Percentiles rank a stretch among this genome's conserved stretches.
These are phyloP conservation scores for Plasmodium berghei DNA, from an alignment of 169 alveolate species.

Conservation along the genomic window DNA sequence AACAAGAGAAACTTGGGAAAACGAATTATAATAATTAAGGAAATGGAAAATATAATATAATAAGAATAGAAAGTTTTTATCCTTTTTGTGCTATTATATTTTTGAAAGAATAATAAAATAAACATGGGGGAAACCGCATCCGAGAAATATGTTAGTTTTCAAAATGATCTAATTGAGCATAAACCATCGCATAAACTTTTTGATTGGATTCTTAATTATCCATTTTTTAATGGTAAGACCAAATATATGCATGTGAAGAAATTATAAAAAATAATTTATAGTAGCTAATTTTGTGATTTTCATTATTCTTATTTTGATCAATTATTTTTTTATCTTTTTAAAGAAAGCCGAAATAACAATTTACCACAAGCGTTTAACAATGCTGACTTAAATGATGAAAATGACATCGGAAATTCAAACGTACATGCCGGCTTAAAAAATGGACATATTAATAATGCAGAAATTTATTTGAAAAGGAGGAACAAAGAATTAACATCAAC, in stretches of 20 bases:
- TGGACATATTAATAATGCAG: background rate
- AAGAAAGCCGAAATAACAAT: conserved; percentile 40
- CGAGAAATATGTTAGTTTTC: conserved; percentile 51
- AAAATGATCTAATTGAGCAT: conserved; percentile 14
- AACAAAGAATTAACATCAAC: conserved; percentile 15
- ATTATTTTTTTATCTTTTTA: background rate
- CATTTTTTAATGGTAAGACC: conserved; percentile 70
- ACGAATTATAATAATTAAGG: background rate
- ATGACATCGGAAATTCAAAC: background rate
- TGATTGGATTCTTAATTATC: conserved; percentile 72
- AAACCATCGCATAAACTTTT: conserved; percentile 33
- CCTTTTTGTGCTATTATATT: no score
- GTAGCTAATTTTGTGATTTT: background rate
- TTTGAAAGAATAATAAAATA: background rate
- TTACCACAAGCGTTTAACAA: conserved; percentile 30
- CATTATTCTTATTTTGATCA: conserved; percentile 1
- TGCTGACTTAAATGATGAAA: conserved; percentile 16
- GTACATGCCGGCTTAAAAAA: conserved; percentile 1
- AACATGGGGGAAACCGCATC: conserved; percentile 40
- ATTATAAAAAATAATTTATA: background rate
- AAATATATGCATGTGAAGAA: background rate
- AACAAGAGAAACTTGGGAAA: no score
- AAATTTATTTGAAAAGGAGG: background rate
- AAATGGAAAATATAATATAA: background rate
- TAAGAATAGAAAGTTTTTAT: no score